These are phyloP conservation scores for Adiantum capillusveneris DNA, from an alignment of 75 land plant genomes.

Conservation along the genomic window DNA sequence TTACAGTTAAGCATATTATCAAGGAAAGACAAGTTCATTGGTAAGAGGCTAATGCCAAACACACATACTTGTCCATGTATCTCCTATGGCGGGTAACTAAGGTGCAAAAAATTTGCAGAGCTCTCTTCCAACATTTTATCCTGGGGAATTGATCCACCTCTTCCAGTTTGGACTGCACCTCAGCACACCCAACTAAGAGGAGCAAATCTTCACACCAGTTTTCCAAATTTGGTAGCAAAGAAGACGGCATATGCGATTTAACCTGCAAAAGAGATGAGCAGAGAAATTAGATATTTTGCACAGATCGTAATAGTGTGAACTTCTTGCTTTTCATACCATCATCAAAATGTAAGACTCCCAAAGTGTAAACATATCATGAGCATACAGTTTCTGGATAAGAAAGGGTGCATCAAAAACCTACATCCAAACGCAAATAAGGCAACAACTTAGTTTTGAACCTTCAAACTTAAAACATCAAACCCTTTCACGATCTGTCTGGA, in stretches of 20 bases:
- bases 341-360: too few species aligned
- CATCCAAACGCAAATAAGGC: too few species aligned
- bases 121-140: conserved; percentile 61
- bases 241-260: conserved; percentile 71
- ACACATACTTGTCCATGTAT: conserved; percentile 60
- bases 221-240: conserved; percentile 42
- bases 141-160: conserved; percentile 26
- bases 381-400: too few species aligned
- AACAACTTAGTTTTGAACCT: too few species aligned
- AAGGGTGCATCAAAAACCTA: too few species aligned
- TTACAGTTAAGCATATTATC: too few species aligned
- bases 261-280: conserved; percentile 38
- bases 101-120: conserved; percentile 58
- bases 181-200: conserved; percentile 36
- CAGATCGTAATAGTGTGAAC: too few species aligned
- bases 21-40: too few species aligned
- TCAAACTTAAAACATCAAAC: too few species aligned
- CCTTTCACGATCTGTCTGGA: too few species aligned
- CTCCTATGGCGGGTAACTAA: conserved; percentile 71
- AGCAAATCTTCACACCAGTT: conserved; percentile 48
- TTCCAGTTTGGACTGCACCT: conserved; percentile 24
- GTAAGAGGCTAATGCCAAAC: neutral
- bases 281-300: neutral
- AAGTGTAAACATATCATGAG: too few species aligned
- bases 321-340: too few species aligned